phyloP scores from a whole-genome alignment of 2,329 filamentous ascomycete genomes.

The Elsinoe australis region DNA sequence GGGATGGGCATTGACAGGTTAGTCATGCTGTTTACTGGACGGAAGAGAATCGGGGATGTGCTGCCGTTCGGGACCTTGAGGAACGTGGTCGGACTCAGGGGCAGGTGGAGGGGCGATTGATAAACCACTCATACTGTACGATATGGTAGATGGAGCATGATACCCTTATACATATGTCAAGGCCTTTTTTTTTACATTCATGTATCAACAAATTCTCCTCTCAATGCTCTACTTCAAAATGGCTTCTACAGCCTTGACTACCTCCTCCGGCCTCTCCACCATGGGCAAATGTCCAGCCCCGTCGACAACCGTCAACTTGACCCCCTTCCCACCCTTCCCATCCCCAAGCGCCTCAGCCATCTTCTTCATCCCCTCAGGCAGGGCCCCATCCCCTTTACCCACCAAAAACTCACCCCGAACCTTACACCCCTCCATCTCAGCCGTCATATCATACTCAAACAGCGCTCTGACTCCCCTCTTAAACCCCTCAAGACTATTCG shows the following conservation, averaged over 20 bases:
- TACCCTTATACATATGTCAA: too few species aligned
- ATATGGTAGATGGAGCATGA: too few species aligned
- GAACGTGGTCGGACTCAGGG: conserved; percentile 41
- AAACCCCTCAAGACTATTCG: conserved; percentile 64
- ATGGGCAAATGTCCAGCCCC: conserved; percentile 75
- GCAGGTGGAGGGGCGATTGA: conserved; percentile 16
- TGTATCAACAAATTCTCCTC: background rate
- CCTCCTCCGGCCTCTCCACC: conserved; percentile 64
- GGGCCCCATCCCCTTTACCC: conserved; percentile 63
- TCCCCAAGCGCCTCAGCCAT: conserved; percentile 55
- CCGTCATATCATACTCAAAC: conserved; percentile 61
- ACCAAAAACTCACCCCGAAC: conserved; percentile 63
- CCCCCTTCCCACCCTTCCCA: conserved; percentile 32
- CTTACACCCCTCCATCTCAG: conserved; percentile 45
- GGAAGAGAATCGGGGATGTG: conserved; percentile 73
- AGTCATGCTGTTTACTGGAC: conserved; percentile 80
- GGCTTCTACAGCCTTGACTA: conserved; percentile 54
- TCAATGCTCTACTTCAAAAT: conserved; percentile 41
- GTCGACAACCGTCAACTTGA: conserved; percentile 57
- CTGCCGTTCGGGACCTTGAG: conserved; percentile 80
- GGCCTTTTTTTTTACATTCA: too few species aligned
- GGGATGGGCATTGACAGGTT: conserved; percentile 87
- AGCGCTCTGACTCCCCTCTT: conserved; percentile 60
- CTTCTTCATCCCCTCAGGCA: conserved; percentile 72
- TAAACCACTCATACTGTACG: too few species aligned